These are phyloP conservation scores for Stemphylium vesicarium DNA, from an alignment of 2,329 filamentous ascomycete genomes.

Conservation along the genomic window DNA sequence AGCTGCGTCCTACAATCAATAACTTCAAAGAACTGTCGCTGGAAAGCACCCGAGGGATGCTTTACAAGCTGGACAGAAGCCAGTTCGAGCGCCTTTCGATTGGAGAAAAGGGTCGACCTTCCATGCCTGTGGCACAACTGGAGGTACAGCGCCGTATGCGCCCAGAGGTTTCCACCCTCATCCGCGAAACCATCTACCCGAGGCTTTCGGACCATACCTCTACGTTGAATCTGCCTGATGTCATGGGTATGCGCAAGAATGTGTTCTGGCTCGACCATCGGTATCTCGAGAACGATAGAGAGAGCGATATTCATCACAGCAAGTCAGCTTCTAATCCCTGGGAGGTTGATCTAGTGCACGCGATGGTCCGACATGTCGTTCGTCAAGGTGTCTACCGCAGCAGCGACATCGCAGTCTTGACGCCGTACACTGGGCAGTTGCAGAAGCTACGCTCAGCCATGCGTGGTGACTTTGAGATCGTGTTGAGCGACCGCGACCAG, in stretches of 20 bases:
- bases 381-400: slow-evolving; percentile 66
- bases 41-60: slow-evolving; percentile 56
- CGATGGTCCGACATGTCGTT: slow-evolving; percentile 69
- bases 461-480: slow-evolving; percentile 62
- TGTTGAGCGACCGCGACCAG: slow-evolving; percentile 67
- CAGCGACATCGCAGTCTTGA: slow-evolving; percentile 73
- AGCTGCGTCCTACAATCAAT: slow-evolving; percentile 65
- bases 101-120: slow-evolving; percentile 25
- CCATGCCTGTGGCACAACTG: slow-evolving; percentile 48
- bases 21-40: slow-evolving; percentile 60
- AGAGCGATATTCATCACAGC: slow-evolving; percentile 15
- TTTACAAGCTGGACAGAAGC: slow-evolving; percentile 64
- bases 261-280: slow-evolving; percentile 69
- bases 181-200: slow-evolving; percentile 65
- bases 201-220: slow-evolving; percentile 58
- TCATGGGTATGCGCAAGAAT: slow-evolving; percentile 60
- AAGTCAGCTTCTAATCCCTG: slow-evolving; percentile 63
- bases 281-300: slow-evolving; percentile 50
- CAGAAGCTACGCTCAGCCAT: slow-evolving; percentile 58
- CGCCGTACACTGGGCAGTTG: slow-evolving; percentile 67
- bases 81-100: slow-evolving; percentile 66
- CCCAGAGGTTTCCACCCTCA: slow-evolving; percentile 65
- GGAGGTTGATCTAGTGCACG: slow-evolving; percentile 68
- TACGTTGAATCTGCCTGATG: slow-evolving; percentile 52
- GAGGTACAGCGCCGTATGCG: slow-evolving; percentile 70